A percentile compares a stretch with the other conserved stretches of the same genome.
These are phyloP conservation scores for Salvia rosmarinus DNA, from an alignment of 257 asterid genomes.

Conservation along the genomic window DNA sequence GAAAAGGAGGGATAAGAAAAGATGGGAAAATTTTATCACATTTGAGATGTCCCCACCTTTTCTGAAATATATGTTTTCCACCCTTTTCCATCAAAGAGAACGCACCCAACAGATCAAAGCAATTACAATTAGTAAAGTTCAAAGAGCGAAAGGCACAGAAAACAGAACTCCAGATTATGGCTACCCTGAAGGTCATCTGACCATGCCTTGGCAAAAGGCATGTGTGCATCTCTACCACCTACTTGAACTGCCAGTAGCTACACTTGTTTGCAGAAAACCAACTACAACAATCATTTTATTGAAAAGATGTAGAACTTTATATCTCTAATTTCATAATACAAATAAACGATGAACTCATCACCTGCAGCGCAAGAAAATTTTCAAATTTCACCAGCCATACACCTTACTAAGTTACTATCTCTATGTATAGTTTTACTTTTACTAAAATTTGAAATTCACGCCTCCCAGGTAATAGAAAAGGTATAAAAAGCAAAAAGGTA, in stretches of 20 bases:
- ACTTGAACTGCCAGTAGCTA: constrained; percentile 16
- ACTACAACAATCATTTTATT: too few species aligned
- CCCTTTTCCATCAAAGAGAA: too few species aligned
- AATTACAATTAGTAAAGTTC: neutral
- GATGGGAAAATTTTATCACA: too few species aligned
- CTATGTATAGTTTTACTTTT: too few species aligned
- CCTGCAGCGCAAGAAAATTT: neutral
- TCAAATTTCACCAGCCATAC: neutral
- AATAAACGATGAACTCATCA: neutral
- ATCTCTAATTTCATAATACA: constrained; percentile 14
- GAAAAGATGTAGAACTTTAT: too few species aligned
- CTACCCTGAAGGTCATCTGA: constrained; percentile 11
- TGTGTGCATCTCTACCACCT: neutral
- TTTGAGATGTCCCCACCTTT: too few species aligned
- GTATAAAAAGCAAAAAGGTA: neutral
- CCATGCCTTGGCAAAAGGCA: neutral
- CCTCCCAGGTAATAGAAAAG: neutral
- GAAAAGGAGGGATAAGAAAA: too few species aligned
- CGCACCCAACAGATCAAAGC: too few species aligned
- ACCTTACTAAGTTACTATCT: too few species aligned
- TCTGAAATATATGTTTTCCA: too few species aligned
- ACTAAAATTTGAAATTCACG: neutral
- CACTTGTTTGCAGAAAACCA: constrained; percentile 17
- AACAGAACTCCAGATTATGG: constrained; percentile 6
- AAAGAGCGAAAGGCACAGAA: constrained; percentile 9